Evolutionary conservation across 441 rosid genomes (phyloP).

Genomic region (California macrophylla): DNA sequence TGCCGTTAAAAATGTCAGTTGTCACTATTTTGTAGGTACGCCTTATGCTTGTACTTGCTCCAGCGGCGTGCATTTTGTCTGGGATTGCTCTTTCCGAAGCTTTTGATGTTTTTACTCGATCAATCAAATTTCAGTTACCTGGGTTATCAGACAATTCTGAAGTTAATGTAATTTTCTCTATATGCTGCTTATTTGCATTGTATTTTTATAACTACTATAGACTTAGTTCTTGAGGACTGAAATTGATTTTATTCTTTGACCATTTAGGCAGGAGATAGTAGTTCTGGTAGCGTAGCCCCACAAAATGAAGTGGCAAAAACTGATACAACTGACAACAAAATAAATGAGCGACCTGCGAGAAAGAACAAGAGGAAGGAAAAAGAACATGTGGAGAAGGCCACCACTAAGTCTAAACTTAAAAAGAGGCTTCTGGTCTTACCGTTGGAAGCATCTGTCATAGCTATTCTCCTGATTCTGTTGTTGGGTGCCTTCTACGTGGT

Average conservation of each 20-base stretch:
- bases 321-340: slow-evolving; percentile 43
- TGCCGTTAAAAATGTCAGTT: slow-evolving; percentile 3
- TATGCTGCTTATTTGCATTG: slow-evolving; percentile 3
- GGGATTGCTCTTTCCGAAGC: slow-evolving; percentile 98
- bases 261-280: slow-evolving; percentile 57
- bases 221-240: slow-evolving; percentile 18
- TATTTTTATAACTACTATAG: slow-evolving; percentile 15
- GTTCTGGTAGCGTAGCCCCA: slow-evolving; percentile 27
- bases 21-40: slow-evolving; percentile 58
- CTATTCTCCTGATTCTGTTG: slow-evolving; percentile 72
- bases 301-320: slow-evolving; percentile 41
- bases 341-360: slow-evolving; percentile 54
- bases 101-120: slow-evolving; percentile 72
- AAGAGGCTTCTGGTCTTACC: slow-evolving; percentile 85
- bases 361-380: slow-evolving; percentile 84
- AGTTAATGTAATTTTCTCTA: slow-evolving; percentile 40
- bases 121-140: slow-evolving; percentile 81
- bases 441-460: slow-evolving; percentile 60
- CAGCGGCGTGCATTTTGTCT: slow-evolving; percentile 98
- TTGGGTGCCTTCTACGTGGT: slow-evolving; percentile 99
- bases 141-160: slow-evolving; percentile 33
- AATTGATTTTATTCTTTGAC: slow-evolving; percentile 20
- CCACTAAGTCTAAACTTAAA: slow-evolving; percentile 36
- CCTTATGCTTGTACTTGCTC: slow-evolving; percentile 97
- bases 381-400: slow-evolving; percentile 33